phyloP scores from a whole-genome alignment of 1,284 basidiomycete genomes.

The Apiotrichum porosum region DNA sequence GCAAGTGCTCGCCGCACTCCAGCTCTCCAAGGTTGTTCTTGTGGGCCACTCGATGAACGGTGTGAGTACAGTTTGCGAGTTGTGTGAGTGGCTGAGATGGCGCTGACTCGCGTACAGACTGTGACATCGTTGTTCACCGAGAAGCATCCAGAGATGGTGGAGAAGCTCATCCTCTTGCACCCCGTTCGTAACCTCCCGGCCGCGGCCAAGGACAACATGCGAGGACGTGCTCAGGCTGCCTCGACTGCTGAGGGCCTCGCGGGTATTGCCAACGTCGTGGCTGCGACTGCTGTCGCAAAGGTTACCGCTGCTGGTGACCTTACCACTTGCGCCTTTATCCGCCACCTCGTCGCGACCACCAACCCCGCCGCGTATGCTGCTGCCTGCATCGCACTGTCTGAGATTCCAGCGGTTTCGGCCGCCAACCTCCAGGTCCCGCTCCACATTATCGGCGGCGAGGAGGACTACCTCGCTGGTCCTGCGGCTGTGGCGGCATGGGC shows the following conservation, averaged over 20 bases:
- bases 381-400: slow-evolving; percentile 24
- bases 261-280: slow-evolving; percentile 23
- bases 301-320: slow-evolving; percentile 12
- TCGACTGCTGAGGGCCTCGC: slow-evolving; percentile 16
- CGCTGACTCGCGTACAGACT: no score
- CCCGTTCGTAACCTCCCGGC: slow-evolving; percentile 26
- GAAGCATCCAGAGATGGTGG: slow-evolving; percentile 19
- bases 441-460: slow-evolving; percentile 25
- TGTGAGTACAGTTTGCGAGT: slow-evolving; percentile 9
- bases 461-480: slow-evolving; percentile 29
- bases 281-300: slow-evolving; percentile 22
- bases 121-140: slow-evolving; percentile 24
- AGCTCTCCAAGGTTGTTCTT: slow-evolving; percentile 20
- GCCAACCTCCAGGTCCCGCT: slow-evolving; percentile 14
- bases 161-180: slow-evolving; percentile 29
- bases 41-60: slow-evolving; percentile 35
- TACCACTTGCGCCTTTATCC: slow-evolving; percentile 22
- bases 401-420: slow-evolving; percentile 15
- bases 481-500: slow-evolving; percentile 19
- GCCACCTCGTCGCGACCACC: slow-evolving; percentile 26
- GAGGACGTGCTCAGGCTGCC: slow-evolving; percentile 20
- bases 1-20: slow-evolving; percentile 16
- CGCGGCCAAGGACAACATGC: slow-evolving; percentile 21
- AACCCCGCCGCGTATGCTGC: slow-evolving; percentile 24
- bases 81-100: no score